Evolutionary conservation across 306 rosid species (phyloP), one percentile per base, ranked within the genome.

Genomic region (Castanopsis chinensis): DNA sequence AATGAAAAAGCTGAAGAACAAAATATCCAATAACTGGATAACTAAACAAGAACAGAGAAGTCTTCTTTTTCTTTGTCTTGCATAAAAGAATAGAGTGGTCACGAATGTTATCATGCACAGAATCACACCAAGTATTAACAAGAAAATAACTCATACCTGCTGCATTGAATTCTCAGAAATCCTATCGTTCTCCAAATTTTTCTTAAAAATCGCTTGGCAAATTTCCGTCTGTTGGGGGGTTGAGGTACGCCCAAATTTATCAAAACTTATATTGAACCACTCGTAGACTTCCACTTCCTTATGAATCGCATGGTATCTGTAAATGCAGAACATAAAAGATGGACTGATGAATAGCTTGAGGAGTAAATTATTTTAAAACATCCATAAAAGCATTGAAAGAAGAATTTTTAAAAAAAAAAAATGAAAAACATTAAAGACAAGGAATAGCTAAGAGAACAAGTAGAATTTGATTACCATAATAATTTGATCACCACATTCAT

Each of bases 161-260:
- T 92, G 97, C 95, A 92, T 89, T 57, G 92, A 87, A 86, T 91
- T 93, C 86, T 95, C 99, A 0, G 96, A 76, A 19, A 95, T 92
- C 95, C 98, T 91, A 2, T 87, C 83, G 83, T 92, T 92, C 43
- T 90, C 93, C 82, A 69, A 75, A 41, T 91, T 69, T 53, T 78
- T 91, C 74, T 82, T 86, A 78, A 92, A 95, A 81, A 95, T 91
- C 59, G 84, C 93, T 83, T 95, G 98, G 81, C 99, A 95, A 78
- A 90, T 91, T 81, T 95, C 97, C 7, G 98, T 92, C 69, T 95
- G 99, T 79, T 91, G 86, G 3, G 98, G 94, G 28, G 85, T 3
- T 0, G 99, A 95, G 1, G 99, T 95, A 18, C 98, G 91, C 28
- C 99, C 98, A 86, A 95, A 95, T 79, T 91, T 86, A 76, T 95